Conservation (phyloP, 192 early-diverging fungal genomes). For the Tieghemiomyces parasiticus region DNA sequence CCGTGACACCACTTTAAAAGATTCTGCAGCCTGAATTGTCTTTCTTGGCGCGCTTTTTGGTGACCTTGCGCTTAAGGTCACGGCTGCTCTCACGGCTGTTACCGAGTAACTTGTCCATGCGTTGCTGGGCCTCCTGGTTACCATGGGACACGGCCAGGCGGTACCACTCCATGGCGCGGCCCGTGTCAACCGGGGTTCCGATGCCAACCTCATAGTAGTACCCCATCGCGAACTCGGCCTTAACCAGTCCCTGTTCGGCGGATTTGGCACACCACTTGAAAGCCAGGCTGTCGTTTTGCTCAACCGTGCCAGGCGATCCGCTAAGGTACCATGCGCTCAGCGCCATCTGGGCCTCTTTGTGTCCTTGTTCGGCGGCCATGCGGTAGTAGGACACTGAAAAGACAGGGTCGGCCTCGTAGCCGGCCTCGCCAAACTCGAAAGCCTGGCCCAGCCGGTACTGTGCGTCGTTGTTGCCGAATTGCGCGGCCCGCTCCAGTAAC, state of each 20-base stretch:
- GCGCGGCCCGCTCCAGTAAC: slow-evolving; percentile 56
- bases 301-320: slow-evolving; percentile 48
- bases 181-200: slow-evolving; percentile 33
- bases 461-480: slow-evolving; percentile 51
- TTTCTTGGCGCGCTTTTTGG: slow-evolving; percentile 31
- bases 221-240: slow-evolving; percentile 82
- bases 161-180: slow-evolving; percentile 44
- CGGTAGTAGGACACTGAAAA: slow-evolving; percentile 63
- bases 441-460: slow-evolving; percentile 66
- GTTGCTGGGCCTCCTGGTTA: slow-evolving; percentile 29
- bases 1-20: no score
- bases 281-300: slow-evolving; percentile 52
- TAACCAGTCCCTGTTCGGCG: slow-evolving; percentile 56
- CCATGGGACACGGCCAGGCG: slow-evolving; percentile 15
- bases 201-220: slow-evolving; percentile 79
- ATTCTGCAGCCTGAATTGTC: neutral
- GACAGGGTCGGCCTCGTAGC: slow-evolving; percentile 43
- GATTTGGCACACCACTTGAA: slow-evolving; percentile 71
- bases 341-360: slow-evolving; percentile 70
- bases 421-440: slow-evolving; percentile 65
- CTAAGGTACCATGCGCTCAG: slow-evolving; percentile 74
- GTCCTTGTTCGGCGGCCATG: slow-evolving; percentile 61
- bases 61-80: slow-evolving; percentile 27
- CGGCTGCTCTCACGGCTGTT: slow-evolving; percentile 19
- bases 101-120: slow-evolving; percentile 21